Base-by-base conservation (phyloP, 2,329 filamentous ascomycete genomes). In the Botrytis squamosa region DNA sequence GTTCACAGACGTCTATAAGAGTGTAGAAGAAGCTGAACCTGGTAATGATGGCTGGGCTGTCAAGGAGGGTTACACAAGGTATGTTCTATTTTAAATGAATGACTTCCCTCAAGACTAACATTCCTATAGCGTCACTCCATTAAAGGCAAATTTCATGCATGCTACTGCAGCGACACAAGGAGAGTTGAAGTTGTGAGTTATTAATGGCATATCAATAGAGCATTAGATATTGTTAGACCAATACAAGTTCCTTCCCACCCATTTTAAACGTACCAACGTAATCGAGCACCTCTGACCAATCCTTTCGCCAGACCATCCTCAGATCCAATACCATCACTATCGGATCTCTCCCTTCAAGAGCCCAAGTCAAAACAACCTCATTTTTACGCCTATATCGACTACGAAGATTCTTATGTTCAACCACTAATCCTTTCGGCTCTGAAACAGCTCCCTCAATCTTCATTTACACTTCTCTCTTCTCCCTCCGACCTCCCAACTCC, bases 31-130 rank as follows among this genome's bases (percentile, higher is more conserved):
- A 76, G 90, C 91, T 57, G 85, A 86, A 46, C 92, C 93, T 6
- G 94, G 94, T 5, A 97, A 94, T 80, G 96, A 99, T 83, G 96
- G 95, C 9, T 98, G 95, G 94, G 91, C 91, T 52, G 93, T 99
- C 38, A 92, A 92, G 81, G 91, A 97, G 81, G 93, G 94, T 42
- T 90, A 92, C 82, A 97, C 95, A 20, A 96, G 93, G 93, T 93
- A 84, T 79, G 85, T 83, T 44, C 46, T 33, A 64, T 60, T 49
- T 42, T 73, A 69, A 49, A 25, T 57, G 44, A 40, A 72, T 52
- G 40, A 59, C 40, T 71, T 72, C 9, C 78, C 74, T 73, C 62
- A 73, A 74, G 78, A 68, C 71, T 72, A 72, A 72, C 33, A 60
- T 4, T 18, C 8, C n/a, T 44, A 76, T 80, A 97, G 94, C 82